phyloP scores from a whole-genome alignment of 164 flowering plant genomes.

The Amborella trichopoda region DNA sequence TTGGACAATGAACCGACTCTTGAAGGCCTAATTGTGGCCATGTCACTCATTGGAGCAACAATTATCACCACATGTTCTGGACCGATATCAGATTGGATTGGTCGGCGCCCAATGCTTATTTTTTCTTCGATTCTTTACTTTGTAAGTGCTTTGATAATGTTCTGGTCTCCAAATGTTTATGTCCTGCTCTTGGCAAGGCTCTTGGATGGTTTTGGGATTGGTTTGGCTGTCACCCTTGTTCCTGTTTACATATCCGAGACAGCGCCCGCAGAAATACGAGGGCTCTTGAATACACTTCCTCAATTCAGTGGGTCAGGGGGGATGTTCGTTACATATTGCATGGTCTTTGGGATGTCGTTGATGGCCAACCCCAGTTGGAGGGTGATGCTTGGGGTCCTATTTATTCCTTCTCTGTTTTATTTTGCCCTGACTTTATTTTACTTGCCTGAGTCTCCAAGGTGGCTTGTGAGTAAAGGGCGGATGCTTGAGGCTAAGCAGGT shows the following conservation, averaged over 20 bases:
- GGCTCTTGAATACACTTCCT: conserved; percentile 77
- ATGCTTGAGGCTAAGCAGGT: conserved; percentile 86
- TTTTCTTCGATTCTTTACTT: conserved; percentile 65
- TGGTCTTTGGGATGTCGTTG: conserved; percentile 90
- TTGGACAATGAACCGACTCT: conserved; percentile 38
- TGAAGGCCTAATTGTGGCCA: conserved; percentile 87
- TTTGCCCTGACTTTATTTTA: conserved; percentile 52
- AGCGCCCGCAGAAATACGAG: conserved; percentile 87
- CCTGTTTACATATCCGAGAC: conserved; percentile 94
- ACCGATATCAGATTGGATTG: conserved; percentile 62
- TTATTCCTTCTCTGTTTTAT: conserved; percentile 64
- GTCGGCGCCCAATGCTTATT: conserved; percentile 89
- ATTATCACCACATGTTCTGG: conserved; percentile 79
- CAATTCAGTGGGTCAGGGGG: conserved; percentile 84
- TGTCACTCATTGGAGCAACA: conserved; percentile 91
- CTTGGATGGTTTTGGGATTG: conserved; percentile 84
- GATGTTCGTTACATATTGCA: conserved; percentile 82
- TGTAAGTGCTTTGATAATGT: conserved; percentile 69
- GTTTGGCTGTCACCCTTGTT: conserved; percentile 76
- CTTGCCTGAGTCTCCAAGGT: conserved; percentile 95
- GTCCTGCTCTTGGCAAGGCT: conserved; percentile 67
- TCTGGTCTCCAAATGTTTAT: conserved; percentile 96
- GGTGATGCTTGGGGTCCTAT: conserved; percentile 87
- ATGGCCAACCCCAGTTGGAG: conserved; percentile 60
- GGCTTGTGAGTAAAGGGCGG: conserved; percentile 94